Base-by-base conservation (phyloP, 352 stramenopile species). In the Phytopythium oedochilum region DNA sequence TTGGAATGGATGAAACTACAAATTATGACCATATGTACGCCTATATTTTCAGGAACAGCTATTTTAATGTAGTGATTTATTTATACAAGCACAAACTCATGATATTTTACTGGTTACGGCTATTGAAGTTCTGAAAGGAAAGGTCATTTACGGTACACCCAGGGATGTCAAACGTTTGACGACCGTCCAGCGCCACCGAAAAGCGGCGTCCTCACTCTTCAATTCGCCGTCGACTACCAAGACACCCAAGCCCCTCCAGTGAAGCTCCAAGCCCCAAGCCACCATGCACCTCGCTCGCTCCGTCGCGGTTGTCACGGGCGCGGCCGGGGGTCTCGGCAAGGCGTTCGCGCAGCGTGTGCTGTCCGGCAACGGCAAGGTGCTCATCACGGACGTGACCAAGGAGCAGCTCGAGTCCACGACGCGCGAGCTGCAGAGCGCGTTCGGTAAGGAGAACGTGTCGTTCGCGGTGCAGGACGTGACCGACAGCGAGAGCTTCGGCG, bases 341-440 rank as follows among this genome's bases (percentile, higher is more conserved):
- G 76, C 66, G 15, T 87, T 87, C 43, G 59, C 71, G 0, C 61
- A 75, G 47, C 61, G 60, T 25, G 70, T 87, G 25, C 70, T 87
- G 20, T n/a, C 53, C 8, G 61, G 42, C n/a, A 72, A 72, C 42
- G 76, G 76, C 46, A 67, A 67, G 31, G 76, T 75, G 5, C 56
- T 87, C 43, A 72, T 87, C 64, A 87, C 76, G 36, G 76, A 87
- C 54, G 60, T 87, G 23, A 72, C 83, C 50, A 60, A 64, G 28
- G 51, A 68, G 32, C 52, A 70, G 46, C 63, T 87, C 17, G 55
- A 73, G 48, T 55, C 62, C 26, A 78, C 71, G 38, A 63, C 61
- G 32, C 66, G 71, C 44, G 63, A 66, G 38, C 59, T 87, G 18
- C 60, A 75, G 44, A 42, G 53, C 36, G 63, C 63, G 42, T 73